These are phyloP conservation scores for Sporothrix globosa DNA, from an alignment of 2,329 filamentous ascomycete genomes.

Conservation along the genomic window DNA sequence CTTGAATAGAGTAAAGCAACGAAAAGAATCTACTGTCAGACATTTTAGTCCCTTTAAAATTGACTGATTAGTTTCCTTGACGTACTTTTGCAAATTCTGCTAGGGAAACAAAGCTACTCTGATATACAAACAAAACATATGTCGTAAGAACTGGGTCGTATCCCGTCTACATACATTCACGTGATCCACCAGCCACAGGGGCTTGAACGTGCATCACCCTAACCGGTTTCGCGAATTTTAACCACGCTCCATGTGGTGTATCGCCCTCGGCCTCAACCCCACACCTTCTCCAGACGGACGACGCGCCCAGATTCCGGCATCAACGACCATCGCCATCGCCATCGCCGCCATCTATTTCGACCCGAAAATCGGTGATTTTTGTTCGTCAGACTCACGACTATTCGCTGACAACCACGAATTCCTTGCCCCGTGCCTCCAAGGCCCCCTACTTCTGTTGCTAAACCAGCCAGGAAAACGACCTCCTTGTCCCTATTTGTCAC, in stretches of 20 bases:
- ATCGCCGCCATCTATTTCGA: constrained; percentile 19
- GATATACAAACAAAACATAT: background rate
- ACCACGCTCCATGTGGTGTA: constrained; percentile 21
- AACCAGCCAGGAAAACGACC: background rate
- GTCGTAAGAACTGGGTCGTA: too few species aligned
- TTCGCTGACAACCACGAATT: background rate
- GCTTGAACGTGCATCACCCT: constrained; percentile 22
- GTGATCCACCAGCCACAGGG: constrained; percentile 25
- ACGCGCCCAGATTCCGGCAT: constrained; percentile 32
- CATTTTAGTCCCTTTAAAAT: background rate
- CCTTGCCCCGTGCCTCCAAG: background rate
- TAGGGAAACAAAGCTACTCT: background rate
- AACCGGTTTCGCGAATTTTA: constrained; percentile 27
- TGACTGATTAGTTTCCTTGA: background rate
- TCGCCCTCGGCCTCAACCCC: constrained; percentile 30
- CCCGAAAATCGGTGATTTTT: constrained; percentile 2
- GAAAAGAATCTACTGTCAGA: background rate
- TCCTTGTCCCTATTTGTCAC: background rate
- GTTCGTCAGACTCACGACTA: background rate
- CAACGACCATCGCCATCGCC: constrained; percentile 29
- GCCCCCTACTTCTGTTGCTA: background rate
- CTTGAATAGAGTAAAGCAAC: background rate
- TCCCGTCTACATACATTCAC: background rate
- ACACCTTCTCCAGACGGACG: constrained; percentile 31
- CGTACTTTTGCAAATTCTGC: background rate